Conservation (phyloP, 108 stramenopile species). For the Cyclotella kingstonii region DNA sequence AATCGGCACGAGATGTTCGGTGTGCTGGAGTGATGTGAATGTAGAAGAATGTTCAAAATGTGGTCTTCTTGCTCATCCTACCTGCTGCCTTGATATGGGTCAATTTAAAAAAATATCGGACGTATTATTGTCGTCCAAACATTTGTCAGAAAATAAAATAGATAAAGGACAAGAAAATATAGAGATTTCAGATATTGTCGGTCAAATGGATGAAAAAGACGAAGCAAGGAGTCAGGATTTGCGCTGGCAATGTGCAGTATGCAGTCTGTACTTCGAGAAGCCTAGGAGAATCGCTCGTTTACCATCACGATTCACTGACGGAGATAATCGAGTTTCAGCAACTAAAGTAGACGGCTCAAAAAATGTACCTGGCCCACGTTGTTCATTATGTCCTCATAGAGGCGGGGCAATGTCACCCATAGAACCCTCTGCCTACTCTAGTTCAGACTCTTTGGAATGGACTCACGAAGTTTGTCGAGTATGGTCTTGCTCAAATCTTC, state of each 20-base stretch:
- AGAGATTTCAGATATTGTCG: neutral
- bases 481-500: conserved; percentile 41
- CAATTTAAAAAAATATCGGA: conserved; percentile 4
- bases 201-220: no score
- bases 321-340: conserved; percentile 7
- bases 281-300: conserved; percentile 16
- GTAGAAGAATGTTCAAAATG: conserved; percentile 48
- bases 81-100: conserved; percentile 53
- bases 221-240: conserved; percentile 2
- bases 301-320: conserved; percentile 36
- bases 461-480: conserved; percentile 70
- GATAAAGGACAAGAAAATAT: neutral
- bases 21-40: conserved; percentile 59
- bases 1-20: conserved; percentile 37
- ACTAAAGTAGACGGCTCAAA: conserved; percentile 8
- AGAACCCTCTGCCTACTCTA: conserved; percentile 10
- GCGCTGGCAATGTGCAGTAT: conserved; percentile 45
- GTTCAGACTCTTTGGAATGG: conserved; percentile 25
- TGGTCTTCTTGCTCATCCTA: conserved; percentile 50
- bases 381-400: conserved; percentile 53
- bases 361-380: conserved; percentile 36
- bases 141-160: neutral
- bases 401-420: conserved; percentile 69
- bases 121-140: neutral
- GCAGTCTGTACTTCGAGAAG: conserved; percentile 28